Conservation (phyloP, 164 flowering plant genomes). For the Cinnamomum chago region DNA sequence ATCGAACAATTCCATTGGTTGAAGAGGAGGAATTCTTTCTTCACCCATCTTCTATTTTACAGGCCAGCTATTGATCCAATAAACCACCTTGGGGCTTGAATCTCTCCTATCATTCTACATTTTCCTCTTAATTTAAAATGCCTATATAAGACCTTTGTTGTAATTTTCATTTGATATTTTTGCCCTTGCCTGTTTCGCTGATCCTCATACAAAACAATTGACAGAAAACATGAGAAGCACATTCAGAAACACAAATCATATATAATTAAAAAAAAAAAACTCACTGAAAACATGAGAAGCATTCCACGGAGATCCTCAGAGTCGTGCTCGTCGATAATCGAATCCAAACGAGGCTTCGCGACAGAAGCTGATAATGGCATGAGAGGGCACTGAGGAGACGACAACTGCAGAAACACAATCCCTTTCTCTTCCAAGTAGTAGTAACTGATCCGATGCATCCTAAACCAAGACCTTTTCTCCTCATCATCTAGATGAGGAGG, state of each 20-base stretch:
- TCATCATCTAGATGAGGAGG: constrained; percentile 9
- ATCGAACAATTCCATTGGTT: too few relatives aligned
- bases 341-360: constrained; percentile 25
- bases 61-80: too few relatives aligned
- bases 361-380: constrained; percentile 15
- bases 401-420: constrained; percentile 58
- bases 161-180: too few relatives aligned
- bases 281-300: constrained; percentile 83
- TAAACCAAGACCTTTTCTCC: constrained; percentile 33
- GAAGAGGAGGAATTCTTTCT: too few relatives aligned
- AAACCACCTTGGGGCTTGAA: too few relatives aligned
- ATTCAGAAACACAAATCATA: neutral
- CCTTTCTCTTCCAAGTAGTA: constrained; percentile 61
- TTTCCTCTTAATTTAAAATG: too few relatives aligned
- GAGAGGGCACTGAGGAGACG: constrained; percentile 28
- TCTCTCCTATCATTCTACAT: too few relatives aligned
- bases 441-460: constrained; percentile 48
- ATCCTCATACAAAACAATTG: too few relatives aligned
- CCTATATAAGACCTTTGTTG: too few relatives aligned
- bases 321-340: constrained; percentile 47
- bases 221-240: too few relatives aligned
- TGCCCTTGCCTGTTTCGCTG: too few relatives aligned
- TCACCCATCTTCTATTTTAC: too few relatives aligned
- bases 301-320: constrained; percentile 69
- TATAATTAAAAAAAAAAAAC: constrained; percentile 19